Base-by-base conservation (phyloP, 2,329 filamentous ascomycete genomes). In the Sclerotinia subarctica region DNA sequence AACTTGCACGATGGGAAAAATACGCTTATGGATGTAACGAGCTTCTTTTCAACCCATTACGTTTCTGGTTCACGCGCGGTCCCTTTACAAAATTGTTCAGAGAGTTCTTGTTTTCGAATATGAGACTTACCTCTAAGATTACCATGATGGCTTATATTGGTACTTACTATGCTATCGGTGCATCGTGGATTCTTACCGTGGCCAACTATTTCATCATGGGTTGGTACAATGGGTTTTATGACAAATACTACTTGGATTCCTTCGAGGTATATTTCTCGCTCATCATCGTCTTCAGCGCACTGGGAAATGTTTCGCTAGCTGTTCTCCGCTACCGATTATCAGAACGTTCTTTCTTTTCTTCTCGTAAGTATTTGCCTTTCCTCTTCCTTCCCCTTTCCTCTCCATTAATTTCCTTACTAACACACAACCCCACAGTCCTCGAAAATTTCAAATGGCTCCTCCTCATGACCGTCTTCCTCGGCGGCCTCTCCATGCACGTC, bases 11-110 rank as follows among this genome's bases (percentile, higher is more conserved):
- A 67, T 94, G 92, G 91, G 91, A 94, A 77, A 94, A 94, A 79
- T 93, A 93, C 76, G 92, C 91, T 2, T 94, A 93, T 74, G 91
- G 91, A 49, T 94, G 92, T 79, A 92, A 91, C 77, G 91, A 94
- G 80, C 82, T 94, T 68, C 83, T 94, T 68, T 94, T 95, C 82
- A 85, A 94, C 75, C 92, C 91, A 2, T 82, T 94, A 69, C 84
- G 86, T 69, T 88, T 87, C 72, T 94, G 92, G 92, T 78, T 87
- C 57, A 88, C 84, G 76, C 85, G 84, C 15, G 92, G 92, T 0
- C 92, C 92, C 24, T 91, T 94, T 77, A 94, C 92, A 4, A 88
- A 89, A 26, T 84, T 94, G 4, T 94, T 94, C 84, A 84, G 88
- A 69, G 83, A 81, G 67, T 94, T 95, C 81, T 78, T 94, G 66